Evolutionary conservation across 441 rosid genomes (phyloP).

Genomic region (Euphorbia schlechtendalii): DNA sequence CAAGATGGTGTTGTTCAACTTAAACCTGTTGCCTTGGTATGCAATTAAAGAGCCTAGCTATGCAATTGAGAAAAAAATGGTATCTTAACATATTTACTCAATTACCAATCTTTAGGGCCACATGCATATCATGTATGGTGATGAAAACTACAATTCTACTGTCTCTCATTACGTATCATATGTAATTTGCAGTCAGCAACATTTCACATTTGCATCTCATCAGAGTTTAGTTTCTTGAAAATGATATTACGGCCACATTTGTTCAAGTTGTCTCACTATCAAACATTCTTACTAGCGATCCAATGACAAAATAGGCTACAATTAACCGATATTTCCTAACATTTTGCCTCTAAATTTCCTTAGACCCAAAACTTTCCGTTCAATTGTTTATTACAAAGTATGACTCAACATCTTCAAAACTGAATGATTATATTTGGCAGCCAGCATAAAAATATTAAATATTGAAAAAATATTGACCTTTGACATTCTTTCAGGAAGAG

Average conservation of each 20-base stretch:
- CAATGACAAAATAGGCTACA: no score
- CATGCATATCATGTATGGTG: not conserved
- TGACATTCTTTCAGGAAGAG: constrained; percentile 62
- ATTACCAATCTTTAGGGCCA: not conserved
- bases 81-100: not conserved
- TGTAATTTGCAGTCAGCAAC: not conserved
- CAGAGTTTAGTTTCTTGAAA: not conserved
- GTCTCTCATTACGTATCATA: not conserved
- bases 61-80: not conserved
- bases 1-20: no score
- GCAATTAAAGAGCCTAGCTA: not conserved
- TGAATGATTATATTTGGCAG: no score
- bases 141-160: not conserved
- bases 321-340: no score
- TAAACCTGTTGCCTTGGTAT: not conserved
- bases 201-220: not conserved
- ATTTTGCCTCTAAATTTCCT: not conserved
- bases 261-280: not conserved
- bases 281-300: no score
- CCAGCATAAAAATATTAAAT: no score
- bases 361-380: not conserved
- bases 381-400: not conserved
- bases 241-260: not conserved
- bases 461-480: constrained; percentile 71
- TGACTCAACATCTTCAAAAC: no score